phyloP scores from a whole-genome alignment of 192 early-diverging fungal species.

The Coemansia sp. region DNA sequence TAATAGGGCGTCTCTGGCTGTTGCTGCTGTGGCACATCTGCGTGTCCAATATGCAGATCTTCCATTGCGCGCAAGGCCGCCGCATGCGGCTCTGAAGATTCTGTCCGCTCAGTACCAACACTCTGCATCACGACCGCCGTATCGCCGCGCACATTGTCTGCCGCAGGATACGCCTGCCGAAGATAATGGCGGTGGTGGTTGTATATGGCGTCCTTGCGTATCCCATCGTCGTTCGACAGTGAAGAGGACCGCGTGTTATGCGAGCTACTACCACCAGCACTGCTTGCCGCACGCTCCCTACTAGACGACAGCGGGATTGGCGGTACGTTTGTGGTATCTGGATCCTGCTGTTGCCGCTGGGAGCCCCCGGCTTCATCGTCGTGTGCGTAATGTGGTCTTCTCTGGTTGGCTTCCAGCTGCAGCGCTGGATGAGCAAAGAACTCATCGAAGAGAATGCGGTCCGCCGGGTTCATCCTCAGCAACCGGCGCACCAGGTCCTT shows the following conservation, averaged over 20 bases:
- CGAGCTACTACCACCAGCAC: background rate
- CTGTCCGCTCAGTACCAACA: background rate
- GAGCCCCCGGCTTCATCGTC: background rate
- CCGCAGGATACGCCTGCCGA: constrained; percentile 4
- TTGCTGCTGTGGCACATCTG: constrained; percentile 1
- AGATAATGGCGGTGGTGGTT: constrained; percentile 24
- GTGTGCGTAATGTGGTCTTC: background rate
- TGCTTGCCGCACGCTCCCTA: constrained; percentile 3
- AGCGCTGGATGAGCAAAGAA: constrained; percentile 88
- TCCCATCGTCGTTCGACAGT: background rate
- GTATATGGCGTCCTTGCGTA: constrained; percentile 18
- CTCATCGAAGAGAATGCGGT: constrained; percentile 91
- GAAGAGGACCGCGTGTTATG: background rate
- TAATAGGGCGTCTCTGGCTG: constrained; percentile 5
- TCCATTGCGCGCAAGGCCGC: constrained; percentile 9
- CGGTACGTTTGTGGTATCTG: no score
- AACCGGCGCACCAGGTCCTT: constrained; percentile 72
- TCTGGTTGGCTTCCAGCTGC: background rate
- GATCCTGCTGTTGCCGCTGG: background rate
- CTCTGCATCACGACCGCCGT: background rate
- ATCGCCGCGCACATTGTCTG: background rate
- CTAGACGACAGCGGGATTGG: background rate
- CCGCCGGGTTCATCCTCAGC: constrained; percentile 81
- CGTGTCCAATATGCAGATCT: constrained; percentile 9
- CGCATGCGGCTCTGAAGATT: background rate